phyloP scores from a whole-genome alignment of 2,329 filamentous ascomycete species.

The Botryosphaeria agaves region DNA sequence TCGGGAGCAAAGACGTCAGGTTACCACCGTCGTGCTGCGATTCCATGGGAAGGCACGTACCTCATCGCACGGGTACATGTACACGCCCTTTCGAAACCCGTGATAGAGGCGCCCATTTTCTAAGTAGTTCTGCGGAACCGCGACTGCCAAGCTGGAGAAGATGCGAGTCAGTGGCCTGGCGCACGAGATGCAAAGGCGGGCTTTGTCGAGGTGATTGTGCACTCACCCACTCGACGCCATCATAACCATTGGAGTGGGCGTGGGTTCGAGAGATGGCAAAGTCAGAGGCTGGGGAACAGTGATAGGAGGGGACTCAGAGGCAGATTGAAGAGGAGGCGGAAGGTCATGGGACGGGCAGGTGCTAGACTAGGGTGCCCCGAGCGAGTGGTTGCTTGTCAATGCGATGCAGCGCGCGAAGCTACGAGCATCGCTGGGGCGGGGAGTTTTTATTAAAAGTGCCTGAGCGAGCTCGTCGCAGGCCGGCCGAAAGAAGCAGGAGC shows the following conservation, averaged over 20 bases:
- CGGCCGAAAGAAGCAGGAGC: too few relatives aligned
- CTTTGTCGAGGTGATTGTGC: not conserved
- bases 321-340: not conserved
- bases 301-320: not conserved
- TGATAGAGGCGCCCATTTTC: conserved; percentile 1
- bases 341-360: too few relatives aligned
- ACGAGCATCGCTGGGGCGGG: too few relatives aligned
- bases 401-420: too few relatives aligned
- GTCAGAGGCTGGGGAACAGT: not conserved
- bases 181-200: not conserved
- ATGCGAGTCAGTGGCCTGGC: not conserved
- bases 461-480: too few relatives aligned
- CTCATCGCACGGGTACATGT: conserved; percentile 1
- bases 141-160: not conserved
- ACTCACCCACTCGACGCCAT: conserved; percentile 1
- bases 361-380: too few relatives aligned
- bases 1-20: not conserved
- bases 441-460: not conserved
- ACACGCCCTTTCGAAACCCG: not conserved
- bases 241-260: conserved; percentile 1
- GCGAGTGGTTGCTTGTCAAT: too few relatives aligned
- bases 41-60: not conserved
- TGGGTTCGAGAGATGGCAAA: not conserved
- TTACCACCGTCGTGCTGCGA: not conserved
- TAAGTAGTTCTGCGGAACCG: not conserved